Evolutionary conservation across 306 rosid species (phyloP).

Genomic region (Pachyrhizus erosus): DNA sequence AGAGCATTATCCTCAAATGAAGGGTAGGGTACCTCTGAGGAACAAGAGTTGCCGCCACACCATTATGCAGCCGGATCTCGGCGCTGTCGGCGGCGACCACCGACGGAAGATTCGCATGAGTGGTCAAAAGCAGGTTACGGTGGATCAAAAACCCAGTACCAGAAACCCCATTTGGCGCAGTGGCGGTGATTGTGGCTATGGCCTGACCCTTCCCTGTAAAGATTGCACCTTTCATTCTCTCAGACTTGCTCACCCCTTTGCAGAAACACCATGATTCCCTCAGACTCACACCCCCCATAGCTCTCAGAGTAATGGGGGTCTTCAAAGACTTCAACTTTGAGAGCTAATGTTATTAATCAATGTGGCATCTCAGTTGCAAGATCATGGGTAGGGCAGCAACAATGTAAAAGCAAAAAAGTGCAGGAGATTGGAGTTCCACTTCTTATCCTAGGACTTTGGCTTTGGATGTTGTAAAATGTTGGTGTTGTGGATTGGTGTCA

Average conservation of each 20-base stretch:
- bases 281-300: conserved; percentile 79
- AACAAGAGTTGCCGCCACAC: conserved; percentile 63
- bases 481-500: not conserved
- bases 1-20: not conserved
- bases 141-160: conserved; percentile 81
- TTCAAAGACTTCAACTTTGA: conserved; percentile 25
- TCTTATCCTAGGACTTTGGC: conserved; percentile 13
- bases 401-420: not conserved
- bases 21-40: conserved; percentile 50
- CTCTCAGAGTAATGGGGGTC: conserved; percentile 32
- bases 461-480: not conserved
- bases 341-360: conserved; percentile 37
- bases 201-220: conserved; percentile 75
- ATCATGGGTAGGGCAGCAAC: conserved; percentile 15
- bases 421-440: not conserved
- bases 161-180: conserved; percentile 44
- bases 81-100: conserved; percentile 68
- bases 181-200: conserved; percentile 61
- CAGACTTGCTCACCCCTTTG: conserved; percentile 90
- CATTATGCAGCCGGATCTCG: conserved; percentile 87
- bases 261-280: conserved; percentile 96
- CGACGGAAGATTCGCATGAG: conserved; percentile 86
- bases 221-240: conserved; percentile 80
- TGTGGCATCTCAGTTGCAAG: conserved; percentile 35
- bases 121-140: conserved; percentile 83